phyloP scores from a whole-genome alignment of 345 rosid genomes.

The Citrus australasica region DNA sequence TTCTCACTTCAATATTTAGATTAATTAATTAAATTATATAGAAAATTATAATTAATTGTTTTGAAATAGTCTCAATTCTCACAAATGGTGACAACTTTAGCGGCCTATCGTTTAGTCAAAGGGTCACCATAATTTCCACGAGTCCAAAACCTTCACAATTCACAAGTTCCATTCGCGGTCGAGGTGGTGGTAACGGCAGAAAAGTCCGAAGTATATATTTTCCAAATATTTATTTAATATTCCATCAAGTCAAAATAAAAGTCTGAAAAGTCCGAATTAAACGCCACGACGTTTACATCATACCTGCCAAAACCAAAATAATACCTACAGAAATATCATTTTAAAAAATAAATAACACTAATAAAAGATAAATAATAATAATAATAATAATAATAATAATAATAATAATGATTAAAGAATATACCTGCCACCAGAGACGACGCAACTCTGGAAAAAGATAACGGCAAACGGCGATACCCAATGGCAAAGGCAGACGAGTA shows the following conservation, averaged over 20 bases:
- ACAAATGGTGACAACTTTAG: not conserved
- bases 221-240: not conserved
- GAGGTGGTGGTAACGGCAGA: no score
- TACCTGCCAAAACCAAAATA: not conserved
- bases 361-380: not conserved
- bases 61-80: not conserved
- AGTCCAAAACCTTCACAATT: not conserved
- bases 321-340: not conserved
- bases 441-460: not conserved
- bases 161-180: not conserved
- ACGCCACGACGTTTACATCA: not conserved
- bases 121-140: not conserved
- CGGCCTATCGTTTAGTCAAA: not conserved
- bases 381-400: not conserved
- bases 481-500: not conserved
- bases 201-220: no score
- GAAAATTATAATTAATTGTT: not conserved
- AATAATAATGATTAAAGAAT: not conserved
- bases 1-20: not conserved
- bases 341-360: not conserved
- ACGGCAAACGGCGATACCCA: constrained; percentile 6
- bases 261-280: not conserved
- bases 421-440: constrained; percentile 1
- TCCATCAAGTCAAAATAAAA: not conserved
- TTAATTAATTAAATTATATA: not conserved